Conservation (phyloP, 179 eudicot genomes). For the Pouteria campechiana region DNA sequence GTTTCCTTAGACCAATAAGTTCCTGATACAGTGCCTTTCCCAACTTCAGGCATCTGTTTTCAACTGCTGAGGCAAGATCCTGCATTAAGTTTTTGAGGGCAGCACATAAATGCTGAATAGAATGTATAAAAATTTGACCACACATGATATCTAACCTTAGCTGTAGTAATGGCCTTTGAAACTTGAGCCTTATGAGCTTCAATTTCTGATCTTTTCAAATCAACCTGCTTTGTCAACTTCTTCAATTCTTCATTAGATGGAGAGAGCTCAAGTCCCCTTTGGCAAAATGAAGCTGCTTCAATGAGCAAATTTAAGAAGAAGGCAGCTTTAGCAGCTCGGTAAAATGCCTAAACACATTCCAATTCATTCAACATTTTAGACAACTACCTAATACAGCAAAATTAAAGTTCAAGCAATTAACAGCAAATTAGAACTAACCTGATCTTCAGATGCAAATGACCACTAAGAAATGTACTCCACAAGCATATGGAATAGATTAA, state of each 20-base stretch:
- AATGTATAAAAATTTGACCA: too few relatives aligned
- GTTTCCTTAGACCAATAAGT: slow-evolving; percentile 68
- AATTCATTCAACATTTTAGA: neutral
- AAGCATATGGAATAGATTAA: too few relatives aligned
- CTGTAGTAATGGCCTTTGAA: slow-evolving; percentile 44
- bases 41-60: slow-evolving; percentile 50
- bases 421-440: too few relatives aligned
- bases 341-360: slow-evolving; percentile 40
- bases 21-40: slow-evolving; percentile 78
- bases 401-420: too few relatives aligned
- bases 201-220: slow-evolving; percentile 31
- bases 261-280: slow-evolving; percentile 59
- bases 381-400: neutral
- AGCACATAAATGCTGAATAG: neutral
- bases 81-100: slow-evolving; percentile 12
- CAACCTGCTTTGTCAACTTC: slow-evolving; percentile 48
- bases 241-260: slow-evolving; percentile 67
- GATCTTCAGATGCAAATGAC: too few relatives aligned
- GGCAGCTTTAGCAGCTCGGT: slow-evolving; percentile 89
- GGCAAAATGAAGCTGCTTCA: slow-evolving; percentile 59
- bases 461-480: too few relatives aligned
- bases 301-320: slow-evolving; percentile 45
- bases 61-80: slow-evolving; percentile 67
- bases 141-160: slow-evolving; percentile 58
- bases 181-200: slow-evolving; percentile 57